Evolutionary conservation across 2,329 filamentous ascomycete genomes (phyloP).

Genomic region (Neurospora sp.): DNA sequence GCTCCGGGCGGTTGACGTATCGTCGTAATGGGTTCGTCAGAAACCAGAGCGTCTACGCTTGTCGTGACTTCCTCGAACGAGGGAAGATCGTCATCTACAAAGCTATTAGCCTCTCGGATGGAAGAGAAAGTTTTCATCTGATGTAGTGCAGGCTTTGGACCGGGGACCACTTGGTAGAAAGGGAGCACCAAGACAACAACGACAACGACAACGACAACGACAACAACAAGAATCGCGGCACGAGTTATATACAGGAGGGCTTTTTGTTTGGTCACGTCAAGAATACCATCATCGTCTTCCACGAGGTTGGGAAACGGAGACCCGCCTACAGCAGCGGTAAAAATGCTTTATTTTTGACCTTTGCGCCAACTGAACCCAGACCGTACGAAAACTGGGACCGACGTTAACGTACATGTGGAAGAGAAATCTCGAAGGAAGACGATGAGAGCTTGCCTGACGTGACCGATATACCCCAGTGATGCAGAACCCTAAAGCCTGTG

Average conservation of each 20-base stretch:
- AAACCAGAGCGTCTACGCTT: constrained; percentile 60
- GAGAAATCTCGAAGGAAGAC: constrained; percentile 48
- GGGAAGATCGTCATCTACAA: constrained; percentile 51
- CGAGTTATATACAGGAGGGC: constrained; percentile 32
- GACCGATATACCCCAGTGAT: constrained; percentile 28
- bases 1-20: constrained; percentile 22
- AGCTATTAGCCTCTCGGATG: constrained; percentile 30
- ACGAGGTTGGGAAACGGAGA: constrained; percentile 29
- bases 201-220: constrained; percentile 21
- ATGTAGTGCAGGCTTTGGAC: background rate
- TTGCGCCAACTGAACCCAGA: constrained; percentile 22
- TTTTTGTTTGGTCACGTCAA: constrained; percentile 36
- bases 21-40: constrained; percentile 38
- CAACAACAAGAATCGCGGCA: background rate
- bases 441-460: constrained; percentile 60
- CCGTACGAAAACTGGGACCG: constrained; percentile 23
- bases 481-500: constrained; percentile 11
- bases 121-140: background rate
- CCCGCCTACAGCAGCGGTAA: constrained; percentile 30
- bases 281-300: constrained; percentile 55
- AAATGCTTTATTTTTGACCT: constrained; percentile 39
- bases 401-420: constrained; percentile 56
- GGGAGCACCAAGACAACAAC: constrained; percentile 18
- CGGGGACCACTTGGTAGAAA: constrained; percentile 8
- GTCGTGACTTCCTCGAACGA: constrained; percentile 50